Evolutionary conservation across 495 filamentous ascomycete genomes (phyloP).

Genomic region (Penicillium silybi): DNA sequence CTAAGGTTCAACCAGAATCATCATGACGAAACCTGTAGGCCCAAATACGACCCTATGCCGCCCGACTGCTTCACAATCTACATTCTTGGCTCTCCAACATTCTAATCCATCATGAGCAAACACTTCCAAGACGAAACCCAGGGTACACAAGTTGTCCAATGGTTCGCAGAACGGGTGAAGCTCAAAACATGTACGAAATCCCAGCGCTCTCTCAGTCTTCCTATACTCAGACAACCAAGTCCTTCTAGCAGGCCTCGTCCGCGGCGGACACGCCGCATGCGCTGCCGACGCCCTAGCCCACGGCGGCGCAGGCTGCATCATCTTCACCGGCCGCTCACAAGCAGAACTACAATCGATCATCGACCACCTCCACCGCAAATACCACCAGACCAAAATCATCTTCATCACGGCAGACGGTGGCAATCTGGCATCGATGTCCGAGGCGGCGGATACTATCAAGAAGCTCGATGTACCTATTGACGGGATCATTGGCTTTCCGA

Average conservation of each 20-base stretch:
- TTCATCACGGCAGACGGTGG: constrained; percentile 17
- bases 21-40: constrained; percentile 6
- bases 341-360: constrained; percentile 37
- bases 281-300: constrained; percentile 22
- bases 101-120: constrained; percentile 5
- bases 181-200: constrained; percentile 32
- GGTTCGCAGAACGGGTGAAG: constrained; percentile 35
- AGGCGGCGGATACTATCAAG: constrained; percentile 13
- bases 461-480: constrained; percentile 16
- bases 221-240: constrained; percentile 4
- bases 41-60: too few species aligned
- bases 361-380: constrained; percentile 30
- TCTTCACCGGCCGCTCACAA: constrained; percentile 40
- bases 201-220: not conserved
- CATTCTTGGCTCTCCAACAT: not conserved
- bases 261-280: constrained; percentile 13
- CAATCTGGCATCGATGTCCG: constrained; percentile 12
- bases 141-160: constrained; percentile 29
- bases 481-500: constrained; percentile 19
- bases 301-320: constrained; percentile 36
- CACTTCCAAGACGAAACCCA: constrained; percentile 22
- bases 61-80: not conserved
- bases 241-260: constrained; percentile 13
- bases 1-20: not conserved
- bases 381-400: constrained; percentile 16